A percentile compares a stretch with the other conserved stretches of the same genome.
Conservation (phyloP, 768 basidiomycete genomes). For the Austroboletus festivus region DNA sequence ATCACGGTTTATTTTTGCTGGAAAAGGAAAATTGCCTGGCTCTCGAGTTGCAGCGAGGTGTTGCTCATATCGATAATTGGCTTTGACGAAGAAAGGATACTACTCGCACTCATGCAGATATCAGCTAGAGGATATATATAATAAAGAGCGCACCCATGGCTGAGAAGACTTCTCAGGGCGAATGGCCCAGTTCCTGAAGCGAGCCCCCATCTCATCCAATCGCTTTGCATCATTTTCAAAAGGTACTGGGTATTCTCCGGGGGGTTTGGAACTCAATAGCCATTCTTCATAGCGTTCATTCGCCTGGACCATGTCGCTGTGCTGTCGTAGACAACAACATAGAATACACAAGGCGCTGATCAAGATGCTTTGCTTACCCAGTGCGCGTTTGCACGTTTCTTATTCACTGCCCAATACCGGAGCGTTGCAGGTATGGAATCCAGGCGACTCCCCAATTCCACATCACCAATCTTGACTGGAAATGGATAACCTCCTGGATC, state of each 20-base stretch:
- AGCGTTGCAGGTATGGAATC: conserved; percentile 6
- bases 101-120: not conserved
- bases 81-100: conserved; percentile 4
- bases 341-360: no score
- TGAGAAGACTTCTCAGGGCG: not conserved
- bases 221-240: conserved; percentile 1
- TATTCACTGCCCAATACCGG: conserved; percentile 14
- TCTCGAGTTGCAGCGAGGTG: conserved; percentile 3
- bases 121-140: not conserved
- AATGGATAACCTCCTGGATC: conserved; percentile 19
- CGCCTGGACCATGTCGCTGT: conserved; percentile 1
- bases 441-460: conserved; percentile 17
- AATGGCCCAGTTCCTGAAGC: conserved; percentile 7
- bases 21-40: conserved; percentile 12
- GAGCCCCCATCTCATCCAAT: not conserved
- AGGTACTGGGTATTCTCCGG: conserved; percentile 8
- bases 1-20: not conserved
- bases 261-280: conserved; percentile 6
- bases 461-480: conserved; percentile 4
- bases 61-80: conserved; percentile 9
- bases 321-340: no score
- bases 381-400: not conserved
- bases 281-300: conserved; percentile 17
- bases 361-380: conserved; percentile 15
- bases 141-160: conserved; percentile 13